A percentile compares a stretch with the other conserved stretches of the same genome.
These are phyloP conservation scores for Lasiodiplodia theobromae DNA, from an alignment of 2,329 filamentous ascomycete genomes.

Conservation along the genomic window DNA sequence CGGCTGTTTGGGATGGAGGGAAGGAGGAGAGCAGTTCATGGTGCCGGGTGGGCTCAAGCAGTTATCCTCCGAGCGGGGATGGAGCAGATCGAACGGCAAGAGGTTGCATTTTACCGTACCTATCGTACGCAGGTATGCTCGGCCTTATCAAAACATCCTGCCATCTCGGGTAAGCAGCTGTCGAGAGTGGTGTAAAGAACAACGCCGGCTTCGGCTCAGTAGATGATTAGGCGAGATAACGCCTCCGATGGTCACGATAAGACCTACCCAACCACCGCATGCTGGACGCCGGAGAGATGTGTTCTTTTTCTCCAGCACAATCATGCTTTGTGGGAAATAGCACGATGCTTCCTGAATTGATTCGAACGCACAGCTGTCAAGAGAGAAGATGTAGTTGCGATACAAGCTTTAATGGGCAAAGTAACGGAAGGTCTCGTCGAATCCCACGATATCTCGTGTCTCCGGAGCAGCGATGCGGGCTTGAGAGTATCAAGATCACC, in stretches of 20 bases:
- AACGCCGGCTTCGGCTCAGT: slow-evolving; percentile 5
- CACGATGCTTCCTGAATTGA: neutral
- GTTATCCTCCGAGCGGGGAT: neutral
- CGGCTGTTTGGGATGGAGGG: neutral
- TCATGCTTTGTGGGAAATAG: neutral
- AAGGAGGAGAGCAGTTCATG: slow-evolving; percentile 5
- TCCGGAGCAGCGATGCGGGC: neutral
- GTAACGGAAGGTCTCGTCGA: neutral
- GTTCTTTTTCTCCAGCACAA: neutral
- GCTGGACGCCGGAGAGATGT: neutral
- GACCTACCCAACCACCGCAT: neutral
- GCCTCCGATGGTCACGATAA: neutral
- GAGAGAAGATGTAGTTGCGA: neutral
- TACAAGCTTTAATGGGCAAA: neutral
- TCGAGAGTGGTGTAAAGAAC: slow-evolving; percentile 16
- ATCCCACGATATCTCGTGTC: neutral
- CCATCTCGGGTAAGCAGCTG: neutral
- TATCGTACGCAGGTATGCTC: slow-evolving; percentile 7
- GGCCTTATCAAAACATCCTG: slow-evolving; percentile 24
- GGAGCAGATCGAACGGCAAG: neutral
- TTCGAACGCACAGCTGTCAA: neutral
- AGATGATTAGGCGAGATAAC: slow-evolving; percentile 18
- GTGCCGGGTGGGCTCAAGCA: neutral
- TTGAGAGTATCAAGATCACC: neutral
- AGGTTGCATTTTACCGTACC: slow-evolving; percentile 15